Evolutionary conservation across 2,329 filamentous ascomycete species (phyloP).

Genomic region (Lasiodiplodia sp.): DNA sequence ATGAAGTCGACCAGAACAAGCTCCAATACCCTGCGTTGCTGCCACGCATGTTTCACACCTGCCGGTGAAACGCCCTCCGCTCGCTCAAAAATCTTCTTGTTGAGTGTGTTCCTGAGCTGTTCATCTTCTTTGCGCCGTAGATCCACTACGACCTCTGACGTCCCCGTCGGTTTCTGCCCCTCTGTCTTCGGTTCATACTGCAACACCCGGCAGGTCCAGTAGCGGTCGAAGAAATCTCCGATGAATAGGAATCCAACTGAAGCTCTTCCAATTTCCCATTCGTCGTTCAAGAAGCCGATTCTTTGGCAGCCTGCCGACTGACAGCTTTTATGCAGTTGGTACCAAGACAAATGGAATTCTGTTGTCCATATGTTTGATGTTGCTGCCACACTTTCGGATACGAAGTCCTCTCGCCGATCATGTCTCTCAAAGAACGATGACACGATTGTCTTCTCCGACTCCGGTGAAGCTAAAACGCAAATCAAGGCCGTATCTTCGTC

Average conservation of each 20-base stretch:
- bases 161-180: too few relatives aligned
- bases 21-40: too few relatives aligned
- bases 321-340: slow-evolving; percentile 16
- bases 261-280: slow-evolving; percentile 29
- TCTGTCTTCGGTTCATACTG: slow-evolving; percentile 32
- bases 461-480: slow-evolving; percentile 32
- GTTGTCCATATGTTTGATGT: slow-evolving; percentile 41
- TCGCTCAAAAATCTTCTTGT: too few relatives aligned
- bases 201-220: slow-evolving; percentile 33
- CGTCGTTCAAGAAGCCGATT: neutral
- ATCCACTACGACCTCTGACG: too few relatives aligned
- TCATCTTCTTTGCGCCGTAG: too few relatives aligned
- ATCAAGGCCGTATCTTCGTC: slow-evolving; percentile 18
- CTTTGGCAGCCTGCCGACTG: neutral
- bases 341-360: slow-evolving; percentile 42
- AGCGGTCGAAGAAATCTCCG: too few relatives aligned
- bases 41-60: too few relatives aligned
- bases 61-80: too few relatives aligned
- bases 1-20: too few relatives aligned
- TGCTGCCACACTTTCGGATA: slow-evolving; percentile 38
- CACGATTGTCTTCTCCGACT: slow-evolving; percentile 31
- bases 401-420: slow-evolving; percentile 31
- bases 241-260: slow-evolving; percentile 39
- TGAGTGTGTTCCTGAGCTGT: too few relatives aligned
- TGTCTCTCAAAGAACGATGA: slow-evolving; percentile 37